Percentiles rank a stretch among this genome's conserved stretches.
Conservation (phyloP, 2,329 filamentous ascomycete genomes). For the Hypomyces rosellus region DNA sequence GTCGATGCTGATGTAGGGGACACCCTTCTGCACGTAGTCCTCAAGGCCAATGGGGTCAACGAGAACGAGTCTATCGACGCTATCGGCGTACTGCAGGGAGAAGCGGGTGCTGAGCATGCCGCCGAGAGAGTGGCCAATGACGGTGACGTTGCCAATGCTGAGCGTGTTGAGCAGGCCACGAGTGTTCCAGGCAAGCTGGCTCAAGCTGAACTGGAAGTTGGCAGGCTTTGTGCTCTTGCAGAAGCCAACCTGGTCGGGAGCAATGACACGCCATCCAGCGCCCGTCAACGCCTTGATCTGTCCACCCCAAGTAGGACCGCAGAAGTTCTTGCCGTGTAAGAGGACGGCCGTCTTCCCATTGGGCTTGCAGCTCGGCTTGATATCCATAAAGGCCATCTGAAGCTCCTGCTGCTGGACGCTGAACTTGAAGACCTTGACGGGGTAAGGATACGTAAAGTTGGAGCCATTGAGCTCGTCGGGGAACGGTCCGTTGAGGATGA, state of each 20-base stretch:
- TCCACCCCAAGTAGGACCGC: slow-evolving; percentile 44
- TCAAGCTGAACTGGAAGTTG: slow-evolving; percentile 46
- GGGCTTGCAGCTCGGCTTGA: slow-evolving; percentile 29
- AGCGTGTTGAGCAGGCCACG: slow-evolving; percentile 39
- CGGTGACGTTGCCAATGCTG: slow-evolving; percentile 34
- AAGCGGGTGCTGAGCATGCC: slow-evolving; percentile 49
- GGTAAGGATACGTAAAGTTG: slow-evolving; percentile 48
- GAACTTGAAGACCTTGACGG: slow-evolving; percentile 42
- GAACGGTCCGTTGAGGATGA: slow-evolving; percentile 31
- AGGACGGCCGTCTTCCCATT: slow-evolving; percentile 40
- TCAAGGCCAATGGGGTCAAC: slow-evolving; percentile 49
- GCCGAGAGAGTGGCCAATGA: slow-evolving; percentile 50
- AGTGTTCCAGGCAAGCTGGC: slow-evolving; percentile 46
- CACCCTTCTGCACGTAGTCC: slow-evolving; percentile 44
- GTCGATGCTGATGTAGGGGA: slow-evolving; percentile 41
- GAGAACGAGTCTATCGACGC: slow-evolving; percentile 38
- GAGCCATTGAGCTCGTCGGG: slow-evolving; percentile 40
- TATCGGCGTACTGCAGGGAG: slow-evolving; percentile 42
- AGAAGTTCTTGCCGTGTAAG: slow-evolving; percentile 53
- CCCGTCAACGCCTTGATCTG: slow-evolving; percentile 37
- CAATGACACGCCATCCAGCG: slow-evolving; percentile 44
- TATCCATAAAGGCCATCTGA: slow-evolving; percentile 52
- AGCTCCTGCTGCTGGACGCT: slow-evolving; percentile 41
- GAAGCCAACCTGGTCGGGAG: slow-evolving; percentile 50
- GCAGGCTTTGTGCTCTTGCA: slow-evolving; percentile 50